Evolutionary conservation across 306 rosid genomes (phyloP), one percentile per base, ranked within the genome.

Genomic region (Prunus davidiana): DNA sequence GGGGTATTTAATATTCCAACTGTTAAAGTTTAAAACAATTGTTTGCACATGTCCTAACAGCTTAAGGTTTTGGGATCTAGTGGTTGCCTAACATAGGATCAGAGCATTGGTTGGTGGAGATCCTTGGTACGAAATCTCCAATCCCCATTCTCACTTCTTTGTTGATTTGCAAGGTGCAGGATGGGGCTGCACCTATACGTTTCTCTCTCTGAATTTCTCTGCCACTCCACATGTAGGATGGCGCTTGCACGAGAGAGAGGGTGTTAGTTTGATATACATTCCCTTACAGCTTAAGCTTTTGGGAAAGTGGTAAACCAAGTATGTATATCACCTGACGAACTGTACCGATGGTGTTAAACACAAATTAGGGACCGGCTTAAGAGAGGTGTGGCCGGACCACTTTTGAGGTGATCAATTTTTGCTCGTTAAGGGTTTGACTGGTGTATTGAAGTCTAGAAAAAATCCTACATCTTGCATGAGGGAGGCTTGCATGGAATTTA

Each of bases 321-420:
- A 14, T 41, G 14, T 12, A n/a, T 32, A 32, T 14, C 64, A n/a
- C n/a, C 3, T 50, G 43, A 56, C 15, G n/a, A 52, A 52, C 49
- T 32, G 1, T 38, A 32, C 14, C 12, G 52, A 55, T 72, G 66
- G 32, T 14, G 52, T n/a, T 14, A 20, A 63, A 34, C 56, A 41
- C 67, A 72, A 46, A 41, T 72, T 46, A 72, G 25, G 41, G 13
- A 57, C 76, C 3, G 7, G 65, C 34, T 20, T 71, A 71, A 55
- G 52, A 71, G 65, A 18, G 50, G 13, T n/a, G 30, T n/a, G 50
- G 34, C 64, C 5, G 22, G 10, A 15, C 32, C 9, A 20, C 66
- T 55, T 54, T 54, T n/a, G 32, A 19, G 76, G 65, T 38, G 76
- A 54, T 55, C 38, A 55, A 34, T 34, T 71, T 20, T n/a, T 72